phyloP scores from a whole-genome alignment of 2,329 filamentous ascomycete species.

The Fusarium nodosum region DNA sequence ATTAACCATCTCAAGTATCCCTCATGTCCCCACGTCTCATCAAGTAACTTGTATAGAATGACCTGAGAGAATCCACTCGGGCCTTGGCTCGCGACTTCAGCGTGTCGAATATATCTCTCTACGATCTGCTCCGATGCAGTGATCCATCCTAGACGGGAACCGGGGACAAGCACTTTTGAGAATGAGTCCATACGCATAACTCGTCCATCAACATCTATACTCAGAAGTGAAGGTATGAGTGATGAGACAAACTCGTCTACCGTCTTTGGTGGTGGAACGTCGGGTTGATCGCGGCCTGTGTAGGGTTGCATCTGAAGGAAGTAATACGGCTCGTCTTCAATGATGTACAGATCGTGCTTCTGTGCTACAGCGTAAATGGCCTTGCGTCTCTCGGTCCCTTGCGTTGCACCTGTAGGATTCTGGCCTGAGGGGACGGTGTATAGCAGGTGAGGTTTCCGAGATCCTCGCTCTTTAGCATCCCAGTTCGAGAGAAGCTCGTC shows the following conservation, averaged over 20 bases:
- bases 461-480: slow-evolving; percentile 61
- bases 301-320: slow-evolving; percentile 91
- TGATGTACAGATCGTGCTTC: slow-evolving; percentile 87
- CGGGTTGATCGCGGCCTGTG: slow-evolving; percentile 64
- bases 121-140: slow-evolving; percentile 88
- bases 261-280: slow-evolving; percentile 67
- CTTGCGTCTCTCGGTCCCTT: slow-evolving; percentile 74
- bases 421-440: slow-evolving; percentile 81
- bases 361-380: slow-evolving; percentile 83
- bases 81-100: slow-evolving; percentile 86
- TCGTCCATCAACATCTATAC: slow-evolving; percentile 86
- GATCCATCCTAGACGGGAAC: slow-evolving; percentile 87
- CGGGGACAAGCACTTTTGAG: slow-evolving; percentile 90
- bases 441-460: slow-evolving; percentile 66
- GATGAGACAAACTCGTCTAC: slow-evolving; percentile 79
- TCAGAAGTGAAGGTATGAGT: slow-evolving; percentile 76
- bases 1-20: slow-evolving; percentile 94
- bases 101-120: slow-evolving; percentile 84
- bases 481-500: slow-evolving; percentile 65
- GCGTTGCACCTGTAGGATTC: slow-evolving; percentile 91
- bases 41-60: slow-evolving; percentile 87
- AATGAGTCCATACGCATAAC: slow-evolving; percentile 94
- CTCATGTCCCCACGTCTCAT: slow-evolving; percentile 93
- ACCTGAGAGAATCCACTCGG: slow-evolving; percentile 88
- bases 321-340: slow-evolving; percentile 96